These are phyloP conservation scores for Spergularia marina DNA, from an alignment of 148 eudicot species.

Conservation along the genomic window DNA sequence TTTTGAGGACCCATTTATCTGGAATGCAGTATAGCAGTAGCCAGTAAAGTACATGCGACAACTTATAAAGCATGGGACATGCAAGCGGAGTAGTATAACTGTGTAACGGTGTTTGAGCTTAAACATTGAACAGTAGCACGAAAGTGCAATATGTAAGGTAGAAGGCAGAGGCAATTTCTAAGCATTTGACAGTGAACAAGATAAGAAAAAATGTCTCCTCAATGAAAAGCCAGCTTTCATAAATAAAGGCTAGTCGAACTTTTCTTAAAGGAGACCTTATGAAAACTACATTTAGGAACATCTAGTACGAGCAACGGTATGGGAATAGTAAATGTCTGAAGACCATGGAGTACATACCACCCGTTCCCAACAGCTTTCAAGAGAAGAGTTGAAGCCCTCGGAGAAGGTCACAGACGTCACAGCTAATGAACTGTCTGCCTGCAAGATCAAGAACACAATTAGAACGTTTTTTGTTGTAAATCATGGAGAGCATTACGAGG, in stretches of 20 bases:
- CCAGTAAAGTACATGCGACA: too few relatives aligned
- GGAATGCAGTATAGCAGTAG: too few relatives aligned
- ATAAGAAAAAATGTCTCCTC: too few relatives aligned
- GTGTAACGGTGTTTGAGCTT: too few relatives aligned
- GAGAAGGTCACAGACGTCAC: conserved; percentile 68
- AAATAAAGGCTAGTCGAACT: not conserved
- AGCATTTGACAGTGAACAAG: too few relatives aligned
- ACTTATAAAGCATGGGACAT: too few relatives aligned
- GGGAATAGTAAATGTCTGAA: not conserved
- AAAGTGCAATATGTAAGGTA: too few relatives aligned
- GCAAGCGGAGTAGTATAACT: too few relatives aligned
- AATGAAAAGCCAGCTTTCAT: not conserved
- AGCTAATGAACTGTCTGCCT: conserved; percentile 61
- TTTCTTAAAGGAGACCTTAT: not conserved
- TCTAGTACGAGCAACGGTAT: not conserved
- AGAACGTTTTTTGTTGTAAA: conserved; percentile 9
- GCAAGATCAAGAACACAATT: conserved; percentile 27
- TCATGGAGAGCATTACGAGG: not conserved
- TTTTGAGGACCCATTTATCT: too few relatives aligned
- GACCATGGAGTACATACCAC: conserved; percentile 39
- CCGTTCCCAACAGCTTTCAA: conserved; percentile 59
- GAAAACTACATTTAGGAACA: not conserved
- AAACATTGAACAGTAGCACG: too few relatives aligned
- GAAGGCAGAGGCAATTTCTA: too few relatives aligned
- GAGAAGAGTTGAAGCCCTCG: conserved; percentile 48